phyloP scores from a whole-genome alignment of 305 asterid species.

The Fraxinus sp. region DNA sequence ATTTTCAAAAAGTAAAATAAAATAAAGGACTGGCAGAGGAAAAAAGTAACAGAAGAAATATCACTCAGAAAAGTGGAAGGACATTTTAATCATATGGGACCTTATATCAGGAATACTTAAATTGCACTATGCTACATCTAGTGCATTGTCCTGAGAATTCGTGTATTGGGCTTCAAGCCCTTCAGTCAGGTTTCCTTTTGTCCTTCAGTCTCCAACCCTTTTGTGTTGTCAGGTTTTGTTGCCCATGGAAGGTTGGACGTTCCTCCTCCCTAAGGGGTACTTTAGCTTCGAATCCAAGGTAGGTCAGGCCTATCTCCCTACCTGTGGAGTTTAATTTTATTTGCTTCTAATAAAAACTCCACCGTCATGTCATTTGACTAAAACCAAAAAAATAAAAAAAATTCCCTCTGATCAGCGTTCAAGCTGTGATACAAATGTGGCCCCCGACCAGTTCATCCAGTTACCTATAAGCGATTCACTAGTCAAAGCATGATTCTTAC shows the following conservation, averaged over 20 bases:
- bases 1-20: neutral
- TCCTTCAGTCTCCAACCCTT: neutral
- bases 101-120: neutral
- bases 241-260: neutral
- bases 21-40: neutral
- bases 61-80: neutral
- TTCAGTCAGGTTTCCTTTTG: neutral
- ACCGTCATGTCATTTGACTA: neutral
- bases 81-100: neutral
- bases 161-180: neutral
- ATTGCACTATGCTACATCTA: neutral
- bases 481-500: conserved; percentile 37
- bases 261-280: neutral
- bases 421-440: neutral
- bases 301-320: neutral
- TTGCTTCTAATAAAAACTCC: neutral
- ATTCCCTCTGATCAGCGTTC: neutral
- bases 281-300: neutral
- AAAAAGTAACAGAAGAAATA: neutral
- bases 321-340: neutral
- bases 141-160: neutral
- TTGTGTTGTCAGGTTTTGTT: neutral
- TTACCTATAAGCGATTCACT: neutral
- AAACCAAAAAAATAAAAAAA: neutral
- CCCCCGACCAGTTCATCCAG: neutral